Evolutionary conservation across 768 basidiomycete genomes (phyloP).

Genomic region (Lactarius sanguifluus): DNA sequence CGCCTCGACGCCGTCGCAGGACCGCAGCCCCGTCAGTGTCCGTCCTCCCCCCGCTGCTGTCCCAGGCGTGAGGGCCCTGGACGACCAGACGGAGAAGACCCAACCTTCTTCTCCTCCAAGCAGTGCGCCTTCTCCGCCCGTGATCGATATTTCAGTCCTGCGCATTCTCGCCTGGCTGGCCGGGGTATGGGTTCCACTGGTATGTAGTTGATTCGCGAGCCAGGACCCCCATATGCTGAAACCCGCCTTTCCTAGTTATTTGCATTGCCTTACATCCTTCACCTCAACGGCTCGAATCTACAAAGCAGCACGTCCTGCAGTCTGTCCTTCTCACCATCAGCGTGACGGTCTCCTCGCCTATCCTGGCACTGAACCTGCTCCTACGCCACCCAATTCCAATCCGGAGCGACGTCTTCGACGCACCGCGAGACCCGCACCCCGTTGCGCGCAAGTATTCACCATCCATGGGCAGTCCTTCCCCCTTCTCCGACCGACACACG

Average conservation of each 20-base stretch:
- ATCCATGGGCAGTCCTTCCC: conserved; percentile 40
- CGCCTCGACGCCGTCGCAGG: conserved; percentile 35
- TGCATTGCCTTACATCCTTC: conserved; percentile 60
- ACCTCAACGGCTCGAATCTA: conserved; percentile 43
- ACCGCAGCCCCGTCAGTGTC: conserved; percentile 45
- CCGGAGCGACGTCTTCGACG: conserved; percentile 63
- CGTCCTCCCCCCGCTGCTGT: conserved; percentile 55
- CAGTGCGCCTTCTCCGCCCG: conserved; percentile 39
- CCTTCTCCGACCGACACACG: conserved; percentile 55
- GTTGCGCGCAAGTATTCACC: conserved; percentile 46
- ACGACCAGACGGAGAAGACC: conserved; percentile 61
- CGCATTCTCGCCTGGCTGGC: conserved; percentile 64
- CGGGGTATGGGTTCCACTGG: conserved; percentile 67
- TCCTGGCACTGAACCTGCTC: conserved; percentile 61
- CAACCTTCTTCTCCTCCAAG: conserved; percentile 47
- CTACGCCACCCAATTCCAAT: conserved; percentile 64
- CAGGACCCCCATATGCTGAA: not conserved
- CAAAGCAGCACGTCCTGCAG: conserved; percentile 40
- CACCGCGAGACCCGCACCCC: conserved; percentile 44
- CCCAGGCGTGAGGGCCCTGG: conserved; percentile 60
- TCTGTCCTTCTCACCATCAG: conserved; percentile 60
- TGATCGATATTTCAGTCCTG: conserved; percentile 55
- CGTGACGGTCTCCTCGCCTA: conserved; percentile 65
- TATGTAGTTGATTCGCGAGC: conserved; percentile 38
- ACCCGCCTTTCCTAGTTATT: conserved; percentile 40